phyloP scores from a whole-genome alignment of 805 yeast species.

The Lipomyces starkeyi region DNA sequence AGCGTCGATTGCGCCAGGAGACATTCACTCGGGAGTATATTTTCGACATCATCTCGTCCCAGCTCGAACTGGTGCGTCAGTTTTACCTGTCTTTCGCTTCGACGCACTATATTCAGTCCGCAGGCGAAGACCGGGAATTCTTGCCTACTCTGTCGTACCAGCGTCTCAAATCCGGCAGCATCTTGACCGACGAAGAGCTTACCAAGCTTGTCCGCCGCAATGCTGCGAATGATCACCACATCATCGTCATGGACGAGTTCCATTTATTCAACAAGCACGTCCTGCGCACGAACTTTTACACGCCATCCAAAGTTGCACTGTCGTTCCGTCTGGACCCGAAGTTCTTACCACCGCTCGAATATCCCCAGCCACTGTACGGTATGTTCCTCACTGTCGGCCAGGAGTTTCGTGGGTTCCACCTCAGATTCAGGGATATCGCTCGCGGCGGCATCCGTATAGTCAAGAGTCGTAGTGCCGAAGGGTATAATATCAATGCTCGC shows the following conservation, averaged over 20 bases:
- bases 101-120: constrained; percentile 75
- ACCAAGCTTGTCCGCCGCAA: constrained; percentile 67
- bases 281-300: constrained; percentile 91
- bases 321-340: constrained; percentile 89
- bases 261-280: constrained; percentile 84
- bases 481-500: constrained; percentile 81
- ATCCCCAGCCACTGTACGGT: constrained; percentile 92
- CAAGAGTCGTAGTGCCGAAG: constrained; percentile 81
- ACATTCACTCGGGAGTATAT: constrained; percentile 89
- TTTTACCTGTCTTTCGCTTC: constrained; percentile 92
- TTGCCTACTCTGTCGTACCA: constrained; percentile 79
- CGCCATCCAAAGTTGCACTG: constrained; percentile 92
- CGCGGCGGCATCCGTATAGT: constrained; percentile 98
- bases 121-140: constrained; percentile 46
- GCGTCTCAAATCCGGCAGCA: constrained; percentile 77
- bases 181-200: constrained; percentile 76
- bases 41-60: constrained; percentile 71
- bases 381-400: constrained; percentile 95
- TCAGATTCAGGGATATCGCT: constrained; percentile 95
- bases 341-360: constrained; percentile 82
- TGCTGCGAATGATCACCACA: constrained; percentile 79
- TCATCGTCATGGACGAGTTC: constrained; percentile 79
- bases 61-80: constrained; percentile 75
- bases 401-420: constrained; percentile 96
- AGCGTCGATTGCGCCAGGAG: constrained; percentile 88